phyloP scores from a whole-genome alignment of 495 filamentous ascomycete genomes.

The Aspergillus coremiiformis region DNA sequence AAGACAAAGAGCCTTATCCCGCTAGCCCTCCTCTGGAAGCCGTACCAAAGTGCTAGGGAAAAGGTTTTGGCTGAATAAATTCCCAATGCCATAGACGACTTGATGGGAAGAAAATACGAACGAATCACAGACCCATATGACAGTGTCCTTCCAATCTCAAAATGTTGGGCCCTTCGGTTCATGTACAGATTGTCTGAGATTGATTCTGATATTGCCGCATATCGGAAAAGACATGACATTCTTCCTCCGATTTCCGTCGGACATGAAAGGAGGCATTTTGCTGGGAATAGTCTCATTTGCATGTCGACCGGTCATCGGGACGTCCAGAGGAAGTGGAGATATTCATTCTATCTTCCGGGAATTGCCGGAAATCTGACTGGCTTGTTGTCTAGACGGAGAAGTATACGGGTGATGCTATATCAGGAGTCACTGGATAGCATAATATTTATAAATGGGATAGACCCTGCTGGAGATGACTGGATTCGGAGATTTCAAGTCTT shows the following conservation, averaged over 20 bases:
- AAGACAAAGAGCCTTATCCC: too few relatives aligned
- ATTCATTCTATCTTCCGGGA: neutral
- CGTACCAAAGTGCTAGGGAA: too few relatives aligned
- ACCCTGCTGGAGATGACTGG: neutral
- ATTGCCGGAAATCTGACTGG: neutral
- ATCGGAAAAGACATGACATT: neutral
- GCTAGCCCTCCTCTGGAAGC: too few relatives aligned
- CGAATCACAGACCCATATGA: too few relatives aligned
- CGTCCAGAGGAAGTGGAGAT: neutral
- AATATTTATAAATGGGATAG: neutral
- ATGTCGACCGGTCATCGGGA: conserved; percentile 1
- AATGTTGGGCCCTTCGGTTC: neutral
- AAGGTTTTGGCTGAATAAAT: too few relatives aligned
- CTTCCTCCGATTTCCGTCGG: neutral
- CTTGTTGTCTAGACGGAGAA: neutral
- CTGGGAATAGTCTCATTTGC: too few relatives aligned
- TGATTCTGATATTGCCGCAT: neutral
- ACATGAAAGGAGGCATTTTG: neutral
- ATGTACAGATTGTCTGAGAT: neutral
- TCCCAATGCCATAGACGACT: too few relatives aligned
- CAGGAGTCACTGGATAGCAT: neutral
- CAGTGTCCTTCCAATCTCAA: too few relatives aligned
- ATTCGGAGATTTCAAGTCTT: neutral
- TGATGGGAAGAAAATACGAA: too few relatives aligned
- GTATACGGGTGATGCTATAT: neutral